phyloP scores from a whole-genome alignment of 441 rosid genomes.

The Corymbia calophylla region DNA sequence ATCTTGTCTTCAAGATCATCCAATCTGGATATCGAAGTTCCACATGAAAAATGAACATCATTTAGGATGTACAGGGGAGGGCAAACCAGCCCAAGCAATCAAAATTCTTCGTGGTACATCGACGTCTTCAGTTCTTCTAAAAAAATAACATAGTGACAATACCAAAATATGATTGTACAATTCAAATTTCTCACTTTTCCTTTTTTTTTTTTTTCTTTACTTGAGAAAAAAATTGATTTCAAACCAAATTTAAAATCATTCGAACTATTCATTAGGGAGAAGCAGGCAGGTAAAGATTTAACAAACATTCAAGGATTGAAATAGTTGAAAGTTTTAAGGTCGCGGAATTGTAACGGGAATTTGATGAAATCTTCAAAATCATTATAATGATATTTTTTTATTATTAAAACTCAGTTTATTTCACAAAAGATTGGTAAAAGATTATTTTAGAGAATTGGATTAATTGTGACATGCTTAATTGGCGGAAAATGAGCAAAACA shows the following conservation, averaged over 20 bases:
- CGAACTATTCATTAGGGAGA: not conserved
- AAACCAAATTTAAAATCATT: not conserved
- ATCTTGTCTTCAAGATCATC: fast-evolving
- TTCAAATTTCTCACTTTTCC: fast-evolving
- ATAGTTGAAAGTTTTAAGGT: not conserved
- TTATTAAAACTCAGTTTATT: not conserved
- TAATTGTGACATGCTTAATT: not conserved
- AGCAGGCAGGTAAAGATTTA: fast-evolving
- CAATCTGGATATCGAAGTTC: not conserved
- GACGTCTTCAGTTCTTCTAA: fast-evolving
- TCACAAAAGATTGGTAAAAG: not conserved
- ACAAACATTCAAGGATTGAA: not conserved
- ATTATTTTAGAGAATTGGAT: not conserved
- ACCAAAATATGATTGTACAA: fast-evolving
- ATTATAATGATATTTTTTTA: not conserved
- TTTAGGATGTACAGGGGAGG: not conserved
- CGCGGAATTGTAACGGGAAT: fast-evolving
- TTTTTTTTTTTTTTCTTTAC: not conserved
- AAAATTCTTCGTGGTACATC: fast-evolving
- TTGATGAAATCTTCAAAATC: fast-evolving
- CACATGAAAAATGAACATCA: not conserved
- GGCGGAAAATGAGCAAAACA: not conserved
- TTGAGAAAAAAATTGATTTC: not conserved
- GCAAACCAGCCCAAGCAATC: not conserved
- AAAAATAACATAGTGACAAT: not conserved